Evolutionary conservation across 805 yeast species (phyloP).

Genomic region (Debaryomyces maramus): DNA sequence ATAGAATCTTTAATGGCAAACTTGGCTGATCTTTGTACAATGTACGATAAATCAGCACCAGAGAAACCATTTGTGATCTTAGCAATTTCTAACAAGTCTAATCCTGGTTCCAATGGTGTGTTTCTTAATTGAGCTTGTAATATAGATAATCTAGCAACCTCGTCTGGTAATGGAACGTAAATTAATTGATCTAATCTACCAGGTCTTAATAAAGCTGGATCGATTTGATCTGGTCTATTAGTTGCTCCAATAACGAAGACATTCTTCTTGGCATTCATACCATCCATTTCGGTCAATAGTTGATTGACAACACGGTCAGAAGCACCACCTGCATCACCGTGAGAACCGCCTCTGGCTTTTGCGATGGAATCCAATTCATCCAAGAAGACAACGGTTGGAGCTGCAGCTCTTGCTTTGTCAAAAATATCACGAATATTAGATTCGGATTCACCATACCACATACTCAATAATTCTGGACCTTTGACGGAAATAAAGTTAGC

Average conservation of each 20-base stretch:
- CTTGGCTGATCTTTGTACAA: slow-evolving; percentile 98
- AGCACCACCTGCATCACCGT: slow-evolving; percentile 95
- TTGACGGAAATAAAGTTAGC: slow-evolving; percentile 97
- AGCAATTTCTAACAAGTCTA: slow-evolving; percentile 85
- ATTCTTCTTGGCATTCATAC: slow-evolving; percentile 99
- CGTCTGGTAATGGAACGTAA: slow-evolving; percentile 98
- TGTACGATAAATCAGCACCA: slow-evolving; percentile 97
- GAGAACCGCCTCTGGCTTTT: slow-evolving; percentile 89
- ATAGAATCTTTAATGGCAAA: slow-evolving; percentile 97
- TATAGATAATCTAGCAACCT: slow-evolving; percentile 88
- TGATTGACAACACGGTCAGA: slow-evolving; percentile 96
- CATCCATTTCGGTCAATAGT: slow-evolving; percentile 97
- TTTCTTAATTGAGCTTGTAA: slow-evolving; percentile 95
- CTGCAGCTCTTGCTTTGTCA: slow-evolving; percentile 98
- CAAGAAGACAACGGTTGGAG: slow-evolving; percentile 97
- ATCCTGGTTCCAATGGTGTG: slow-evolving; percentile 97
- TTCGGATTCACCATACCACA: slow-evolving; percentile 99
- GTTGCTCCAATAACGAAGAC: slow-evolving; percentile 99
- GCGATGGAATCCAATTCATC: slow-evolving; percentile 99
- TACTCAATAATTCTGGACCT: slow-evolving; percentile 94
- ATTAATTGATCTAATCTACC: slow-evolving; percentile 98
- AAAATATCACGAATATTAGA: slow-evolving; percentile 96
- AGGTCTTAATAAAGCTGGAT: slow-evolving; percentile 97
- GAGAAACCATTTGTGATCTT: slow-evolving; percentile 96
- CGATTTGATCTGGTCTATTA: slow-evolving; percentile 98